Conservation (phyloP, 1,284 basidiomycete genomes). For the Sanghuangporus baumii region DNA sequence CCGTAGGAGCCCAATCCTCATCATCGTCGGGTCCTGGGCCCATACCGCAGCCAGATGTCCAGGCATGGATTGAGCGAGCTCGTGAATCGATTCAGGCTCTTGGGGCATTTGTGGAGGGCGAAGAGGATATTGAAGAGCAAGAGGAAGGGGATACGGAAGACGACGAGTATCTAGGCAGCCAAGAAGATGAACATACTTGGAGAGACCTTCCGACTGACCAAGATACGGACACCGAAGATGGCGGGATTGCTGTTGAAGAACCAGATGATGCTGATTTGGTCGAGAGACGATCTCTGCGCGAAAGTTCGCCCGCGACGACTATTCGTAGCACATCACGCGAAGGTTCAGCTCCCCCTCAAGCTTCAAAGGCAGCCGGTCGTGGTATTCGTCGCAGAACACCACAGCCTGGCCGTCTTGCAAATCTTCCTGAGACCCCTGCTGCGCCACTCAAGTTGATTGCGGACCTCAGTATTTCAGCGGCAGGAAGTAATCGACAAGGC, state of each 20-base stretch:
- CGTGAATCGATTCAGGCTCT: slow-evolving; percentile 60
- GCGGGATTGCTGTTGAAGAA: not conserved
- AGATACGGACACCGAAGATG: slow-evolving; percentile 2
- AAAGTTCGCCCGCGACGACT: slow-evolving; percentile 12
- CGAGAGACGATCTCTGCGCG: not conserved
- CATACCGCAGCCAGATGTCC: slow-evolving; percentile 35
- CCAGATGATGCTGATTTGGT: not conserved
- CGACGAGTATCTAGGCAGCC: slow-evolving; percentile 2
- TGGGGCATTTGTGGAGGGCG: slow-evolving; percentile 31
- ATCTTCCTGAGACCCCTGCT: slow-evolving; percentile 48
- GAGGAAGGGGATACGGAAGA: slow-evolving; percentile 17
- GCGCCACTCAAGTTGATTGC: slow-evolving; percentile 70
- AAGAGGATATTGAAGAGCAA: slow-evolving; percentile 13
- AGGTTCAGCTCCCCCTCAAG: slow-evolving; percentile 4
- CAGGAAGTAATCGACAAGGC: slow-evolving; percentile 30
- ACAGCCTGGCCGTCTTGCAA: slow-evolving; percentile 32
- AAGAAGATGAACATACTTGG: not conserved
- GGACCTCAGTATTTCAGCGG: slow-evolving; percentile 46
- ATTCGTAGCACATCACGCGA: slow-evolving; percentile 7
- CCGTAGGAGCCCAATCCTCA: not conserved
- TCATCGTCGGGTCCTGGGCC: not conserved
- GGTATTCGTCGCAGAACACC: slow-evolving; percentile 5
- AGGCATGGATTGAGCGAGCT: slow-evolving; percentile 70
- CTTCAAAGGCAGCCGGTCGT: not conserved
- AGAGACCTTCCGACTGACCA: not conserved